Evolutionary conservation across 805 yeast species (phyloP), one percentile per base, ranked within the genome.

Genomic region (Teunomyces pallodes): DNA sequence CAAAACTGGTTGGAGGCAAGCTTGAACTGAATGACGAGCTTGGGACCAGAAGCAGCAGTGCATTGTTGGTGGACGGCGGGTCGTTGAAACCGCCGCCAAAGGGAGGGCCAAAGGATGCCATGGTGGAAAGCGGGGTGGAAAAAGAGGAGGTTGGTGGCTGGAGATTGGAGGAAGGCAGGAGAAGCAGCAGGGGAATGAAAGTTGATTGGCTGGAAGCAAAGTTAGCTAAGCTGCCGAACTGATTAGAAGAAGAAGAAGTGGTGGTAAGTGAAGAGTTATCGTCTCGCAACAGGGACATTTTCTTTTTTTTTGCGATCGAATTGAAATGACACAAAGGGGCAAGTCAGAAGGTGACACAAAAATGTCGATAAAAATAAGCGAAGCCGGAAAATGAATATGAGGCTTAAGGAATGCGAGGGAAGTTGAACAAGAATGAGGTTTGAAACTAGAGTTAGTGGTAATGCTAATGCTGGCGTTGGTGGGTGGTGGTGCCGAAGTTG

Each of bases 51-150:
- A 32, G 33, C 31, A 48, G 32, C 16, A 44, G 36, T 7, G 38
- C 17, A 9, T 16, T 17, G 9, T 26, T 16, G 29, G 12, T 27
- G 26, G 33, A 31, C 5, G 35, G n/a, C 2, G 45, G 36, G 17
- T 42, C 31, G 14, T 46, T 17, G 5, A 36, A 12, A 12, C 26
- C 39, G 17, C 39, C 39, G 9, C 28, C 39, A 12, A 36, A 36
- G 10, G 42, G 35, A 14, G 29, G 31, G 24, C 38, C 42, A 28
- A 40, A 36, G 16, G 53, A 46, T 29, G 43, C 39, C 20, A 43
- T 41, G 43, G 54, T 45, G 36, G 48, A 36, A 32, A 43, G 40
- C 10, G 17, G 43, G 40, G 48, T 9, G 32, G 24, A 10, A 9
- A 31, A 17, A 24, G 41, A 17, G 4, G 17, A 17, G 12, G 42